phyloP scores from a whole-genome alignment of 768 basidiomycete species.

The Tulasnella sp. region DNA sequence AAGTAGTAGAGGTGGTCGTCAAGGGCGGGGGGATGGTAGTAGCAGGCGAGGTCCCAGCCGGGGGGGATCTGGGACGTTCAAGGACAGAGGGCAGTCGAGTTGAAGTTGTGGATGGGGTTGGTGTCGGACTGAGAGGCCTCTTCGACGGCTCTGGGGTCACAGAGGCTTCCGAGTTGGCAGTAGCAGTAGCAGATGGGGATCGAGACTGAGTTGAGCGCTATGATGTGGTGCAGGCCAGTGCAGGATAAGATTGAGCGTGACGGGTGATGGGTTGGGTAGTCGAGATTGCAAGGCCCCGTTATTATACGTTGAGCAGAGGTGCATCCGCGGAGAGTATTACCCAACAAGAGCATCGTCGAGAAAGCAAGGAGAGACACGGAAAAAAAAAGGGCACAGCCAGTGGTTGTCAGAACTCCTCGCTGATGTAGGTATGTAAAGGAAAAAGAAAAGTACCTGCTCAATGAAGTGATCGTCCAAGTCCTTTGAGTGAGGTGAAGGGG shows the following conservation, averaged over 20 bases:
- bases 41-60: conserved; percentile 18
- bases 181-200: conserved; percentile 11
- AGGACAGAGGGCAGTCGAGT: background rate
- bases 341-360: background rate
- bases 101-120: conserved; percentile 7
- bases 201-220: conserved; percentile 19
- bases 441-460: conserved; percentile 8
- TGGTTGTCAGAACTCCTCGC: conserved; percentile 15
- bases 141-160: conserved; percentile 16
- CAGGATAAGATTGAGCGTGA: conserved; percentile 5
- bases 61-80: conserved; percentile 3
- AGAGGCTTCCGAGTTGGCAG: conserved; percentile 14
- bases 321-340: background rate
- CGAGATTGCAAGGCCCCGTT: conserved; percentile 6
- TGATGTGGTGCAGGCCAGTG: background rate
- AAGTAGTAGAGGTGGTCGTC: conserved; percentile 18
- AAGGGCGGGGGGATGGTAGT: conserved; percentile 22
- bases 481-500: conserved; percentile 7
- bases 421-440: conserved; percentile 5
- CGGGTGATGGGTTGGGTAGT: background rate
- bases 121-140: conserved; percentile 13
- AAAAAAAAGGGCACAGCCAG: background rate
- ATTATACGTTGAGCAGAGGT: background rate
- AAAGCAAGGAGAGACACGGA: background rate
- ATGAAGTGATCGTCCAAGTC: background rate